Conservation (phyloP, 139 green algal genomes). For the Chlorella sp. region DNA sequence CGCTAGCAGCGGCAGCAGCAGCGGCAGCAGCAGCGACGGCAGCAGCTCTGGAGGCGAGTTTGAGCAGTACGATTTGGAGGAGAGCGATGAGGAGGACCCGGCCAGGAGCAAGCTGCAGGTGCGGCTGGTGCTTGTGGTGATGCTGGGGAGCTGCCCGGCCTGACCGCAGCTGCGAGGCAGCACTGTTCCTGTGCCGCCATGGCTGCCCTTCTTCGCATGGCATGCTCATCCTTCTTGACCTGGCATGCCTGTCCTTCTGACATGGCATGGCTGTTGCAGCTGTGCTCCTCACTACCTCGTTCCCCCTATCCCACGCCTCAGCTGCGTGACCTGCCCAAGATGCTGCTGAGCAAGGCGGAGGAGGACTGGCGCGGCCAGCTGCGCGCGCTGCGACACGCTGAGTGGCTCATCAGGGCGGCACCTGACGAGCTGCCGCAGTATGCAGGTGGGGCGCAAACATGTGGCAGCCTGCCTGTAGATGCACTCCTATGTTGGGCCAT, state of each 20-base stretch:
- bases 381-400: slow-evolving; percentile 54
- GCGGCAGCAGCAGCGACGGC: neutral
- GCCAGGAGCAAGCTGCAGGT: slow-evolving; percentile 18
- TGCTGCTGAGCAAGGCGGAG: slow-evolving; percentile 51
- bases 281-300: neutral
- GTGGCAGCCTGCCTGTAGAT: neutral
- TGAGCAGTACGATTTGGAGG: slow-evolving; percentile 47
- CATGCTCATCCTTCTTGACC: no score
- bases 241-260: no score
- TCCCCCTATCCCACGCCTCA: slow-evolving; percentile 8
- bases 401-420: slow-evolving; percentile 69
- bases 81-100: slow-evolving; percentile 43
- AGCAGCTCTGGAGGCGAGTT: slow-evolving; percentile 24
- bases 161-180: no score
- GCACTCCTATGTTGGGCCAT: neutral
- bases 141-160: no score
- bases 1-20: neutral
- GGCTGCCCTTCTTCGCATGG: no score
- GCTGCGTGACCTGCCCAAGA: slow-evolving; percentile 45
- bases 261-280: neutral
- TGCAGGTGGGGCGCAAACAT: slow-evolving; percentile 22
- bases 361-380: slow-evolving; percentile 64
- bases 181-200: no score
- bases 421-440: slow-evolving; percentile 78
- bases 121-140: neutral